These are phyloP conservation scores for Pythium monospermum DNA, from an alignment of 352 stramenopile species.

Conservation along the genomic window DNA sequence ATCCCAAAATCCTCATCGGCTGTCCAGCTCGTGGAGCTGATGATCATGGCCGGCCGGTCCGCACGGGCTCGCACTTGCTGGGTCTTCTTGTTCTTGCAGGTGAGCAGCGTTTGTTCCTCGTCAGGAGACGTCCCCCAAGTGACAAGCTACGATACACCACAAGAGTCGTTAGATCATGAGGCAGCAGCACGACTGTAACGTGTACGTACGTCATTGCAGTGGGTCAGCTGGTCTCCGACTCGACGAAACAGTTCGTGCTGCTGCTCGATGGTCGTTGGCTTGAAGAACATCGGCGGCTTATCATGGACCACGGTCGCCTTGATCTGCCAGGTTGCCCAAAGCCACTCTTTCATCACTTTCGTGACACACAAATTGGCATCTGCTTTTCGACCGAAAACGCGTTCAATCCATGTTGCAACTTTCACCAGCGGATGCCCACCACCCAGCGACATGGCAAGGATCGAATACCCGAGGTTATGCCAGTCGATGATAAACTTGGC, in stretches of 20 bases:
- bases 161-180: neutral
- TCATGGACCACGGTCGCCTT: slow-evolving; percentile 91
- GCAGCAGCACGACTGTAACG: neutral
- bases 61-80: slow-evolving; percentile 30
- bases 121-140: neutral
- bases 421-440: slow-evolving; percentile 65
- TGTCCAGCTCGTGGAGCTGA: slow-evolving; percentile 98
- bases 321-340: slow-evolving; percentile 89
- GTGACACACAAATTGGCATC: slow-evolving; percentile 97
- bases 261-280: slow-evolving; percentile 66
- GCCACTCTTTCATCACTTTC: slow-evolving; percentile 92
- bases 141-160: slow-evolving; percentile 14
- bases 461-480: slow-evolving; percentile 99
- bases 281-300: slow-evolving; percentile 93
- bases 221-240: slow-evolving; percentile 61
- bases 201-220: slow-evolving; percentile 66
- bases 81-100: slow-evolving; percentile 27
- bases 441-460: slow-evolving; percentile 86
- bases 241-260: slow-evolving; percentile 89
- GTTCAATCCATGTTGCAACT: slow-evolving; percentile 81
- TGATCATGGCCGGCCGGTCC: slow-evolving; percentile 67
- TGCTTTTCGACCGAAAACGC: slow-evolving; percentile 87
- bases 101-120: slow-evolving; percentile 60
- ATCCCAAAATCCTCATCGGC: slow-evolving; percentile 99
- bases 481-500: slow-evolving; percentile 97